Base-by-base conservation (phyloP, 176 grass and related monocot genomes). In the Hordeum vulgare region DNA sequence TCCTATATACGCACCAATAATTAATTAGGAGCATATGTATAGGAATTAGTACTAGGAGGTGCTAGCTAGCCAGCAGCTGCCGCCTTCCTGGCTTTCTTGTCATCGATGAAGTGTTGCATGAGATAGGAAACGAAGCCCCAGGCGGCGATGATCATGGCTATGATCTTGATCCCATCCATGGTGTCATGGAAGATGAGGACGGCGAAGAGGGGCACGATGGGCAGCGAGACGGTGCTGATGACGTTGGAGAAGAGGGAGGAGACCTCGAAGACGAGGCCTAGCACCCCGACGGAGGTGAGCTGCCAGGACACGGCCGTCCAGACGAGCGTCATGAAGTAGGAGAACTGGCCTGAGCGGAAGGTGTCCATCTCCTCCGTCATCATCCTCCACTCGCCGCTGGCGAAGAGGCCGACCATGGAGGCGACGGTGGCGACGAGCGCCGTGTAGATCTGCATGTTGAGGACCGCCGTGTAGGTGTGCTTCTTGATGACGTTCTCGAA, bases 101-200 rank as follows among this genome's bases (percentile, higher is more conserved):
- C 81, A 26, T 94, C 86, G 8, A 94, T 41, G 73, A 92, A 92
- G 57, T 98, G 77, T 44, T 98, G 91, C 76, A 83, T 89, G 7
- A 98, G n/a, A 76, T 98, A 95, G 9, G 93, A 93, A 27, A 83
- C n/a, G n/a, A 95, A 95, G 8, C 96, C 91, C 93, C 93, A 95
- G 9, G 89, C 20, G 26, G 93, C 89, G n/a, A 93, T 85, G 29
- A 98, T 72, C 92, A 95, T 87, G 34, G 91, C 82, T 13, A 94
- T 82, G 23, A 95, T 58, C 83, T 95, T 93, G 4, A 94, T 85
- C 9, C 86, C 91, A 9, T 92, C 66, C 91, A 98, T 92, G 67
- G 78, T 79, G 61, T 98, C 96, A 40, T 87, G 66, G 31, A 95
- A 95, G 20, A 91, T 85, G 13, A 95, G 61, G 45, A 95, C 93